Conservation (phyloP, 2,329 filamentous ascomycete species). For the Leptoxyphium fumago region DNA sequence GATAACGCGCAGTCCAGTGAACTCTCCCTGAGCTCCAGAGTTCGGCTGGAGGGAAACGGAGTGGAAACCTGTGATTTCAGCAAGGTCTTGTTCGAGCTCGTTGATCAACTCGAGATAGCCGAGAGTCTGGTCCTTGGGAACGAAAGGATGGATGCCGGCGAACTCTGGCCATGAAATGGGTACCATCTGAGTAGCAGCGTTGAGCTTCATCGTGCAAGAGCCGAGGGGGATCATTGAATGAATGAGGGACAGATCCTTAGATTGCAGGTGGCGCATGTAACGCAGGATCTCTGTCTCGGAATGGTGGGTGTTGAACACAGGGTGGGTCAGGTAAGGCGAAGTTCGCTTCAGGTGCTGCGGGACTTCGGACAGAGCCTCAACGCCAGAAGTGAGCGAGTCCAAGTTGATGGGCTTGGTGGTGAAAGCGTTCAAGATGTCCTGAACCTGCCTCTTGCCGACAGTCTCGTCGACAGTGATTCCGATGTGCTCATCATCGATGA, state of each 20-base stretch:
- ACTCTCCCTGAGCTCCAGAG: conserved; percentile 91
- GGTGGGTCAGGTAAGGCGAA: conserved; percentile 68
- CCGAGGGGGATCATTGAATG: conserved; percentile 97
- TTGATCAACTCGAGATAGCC: conserved; percentile 59
- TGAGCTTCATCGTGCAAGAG: conserved; percentile 97
- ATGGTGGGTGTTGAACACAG: conserved; percentile 88
- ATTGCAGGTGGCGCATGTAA: conserved; percentile 86
- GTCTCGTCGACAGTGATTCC: conserved; percentile 71
- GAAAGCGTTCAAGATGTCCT: conserved; percentile 44
- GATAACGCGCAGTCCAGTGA: conserved; percentile 77
- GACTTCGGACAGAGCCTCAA: conserved; percentile 24
- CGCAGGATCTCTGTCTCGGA: conserved; percentile 88
- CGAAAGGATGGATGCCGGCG: conserved; percentile 68
- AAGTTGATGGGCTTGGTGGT: conserved; percentile 27
- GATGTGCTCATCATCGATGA: conserved; percentile 44
- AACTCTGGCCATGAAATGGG: conserved; percentile 66
- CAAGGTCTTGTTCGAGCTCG: conserved; percentile 60
- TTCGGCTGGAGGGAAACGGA: conserved; percentile 86
- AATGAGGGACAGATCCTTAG: conserved; percentile 82
- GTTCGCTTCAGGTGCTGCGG: conserved; percentile 52
- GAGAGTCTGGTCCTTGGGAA: conserved; percentile 45
- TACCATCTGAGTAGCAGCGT: conserved; percentile 85
- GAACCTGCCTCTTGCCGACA: conserved; percentile 40
- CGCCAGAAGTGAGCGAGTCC: conserved; percentile 16
- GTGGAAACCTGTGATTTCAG: conserved; percentile 77